Conservation (phyloP, 1,284 basidiomycete genomes). For the Sphagnurus paluster region DNA sequence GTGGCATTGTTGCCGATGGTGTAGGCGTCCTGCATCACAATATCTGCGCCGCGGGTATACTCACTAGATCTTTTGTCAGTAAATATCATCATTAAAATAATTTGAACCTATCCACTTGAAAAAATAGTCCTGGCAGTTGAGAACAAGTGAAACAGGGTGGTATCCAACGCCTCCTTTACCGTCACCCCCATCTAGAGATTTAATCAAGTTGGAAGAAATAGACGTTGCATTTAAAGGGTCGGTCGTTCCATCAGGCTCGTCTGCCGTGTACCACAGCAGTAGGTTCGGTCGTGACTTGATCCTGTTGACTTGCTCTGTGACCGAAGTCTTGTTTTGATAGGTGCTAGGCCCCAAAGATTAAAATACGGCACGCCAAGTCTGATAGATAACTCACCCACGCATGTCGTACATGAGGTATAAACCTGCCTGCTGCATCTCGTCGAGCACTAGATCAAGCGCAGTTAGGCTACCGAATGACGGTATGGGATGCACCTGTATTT, state of each 20-base stretch:
- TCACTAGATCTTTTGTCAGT: slow-evolving; percentile 22
- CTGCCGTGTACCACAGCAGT: slow-evolving; percentile 75
- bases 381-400: slow-evolving; percentile 49
- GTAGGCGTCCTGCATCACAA: slow-evolving; percentile 50
- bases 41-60: slow-evolving; percentile 53
- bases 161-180: slow-evolving; percentile 47
- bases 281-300: slow-evolving; percentile 68
- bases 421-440: slow-evolving; percentile 70
- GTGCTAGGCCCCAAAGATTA: slow-evolving; percentile 35
- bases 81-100: neutral
- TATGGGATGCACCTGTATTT: slow-evolving; percentile 56
- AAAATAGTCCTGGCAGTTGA: slow-evolving; percentile 73
- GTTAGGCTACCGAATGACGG: slow-evolving; percentile 63
- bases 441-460: slow-evolving; percentile 54
- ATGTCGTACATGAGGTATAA: slow-evolving; percentile 80
- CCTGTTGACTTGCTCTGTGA: slow-evolving; percentile 64
- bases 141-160: slow-evolving; percentile 72
- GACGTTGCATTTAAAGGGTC: slow-evolving; percentile 65
- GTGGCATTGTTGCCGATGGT: slow-evolving; percentile 71
- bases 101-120: slow-evolving; percentile 40
- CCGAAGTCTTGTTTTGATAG: slow-evolving; percentile 63
- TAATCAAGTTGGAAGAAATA: slow-evolving; percentile 62
- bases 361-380: neutral
- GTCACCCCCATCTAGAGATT: slow-evolving; percentile 53
- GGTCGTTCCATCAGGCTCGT: slow-evolving; percentile 71